phyloP scores from a whole-genome alignment of 495 filamentous ascomycete species.

The Clohesyomyces aquaticus region DNA sequence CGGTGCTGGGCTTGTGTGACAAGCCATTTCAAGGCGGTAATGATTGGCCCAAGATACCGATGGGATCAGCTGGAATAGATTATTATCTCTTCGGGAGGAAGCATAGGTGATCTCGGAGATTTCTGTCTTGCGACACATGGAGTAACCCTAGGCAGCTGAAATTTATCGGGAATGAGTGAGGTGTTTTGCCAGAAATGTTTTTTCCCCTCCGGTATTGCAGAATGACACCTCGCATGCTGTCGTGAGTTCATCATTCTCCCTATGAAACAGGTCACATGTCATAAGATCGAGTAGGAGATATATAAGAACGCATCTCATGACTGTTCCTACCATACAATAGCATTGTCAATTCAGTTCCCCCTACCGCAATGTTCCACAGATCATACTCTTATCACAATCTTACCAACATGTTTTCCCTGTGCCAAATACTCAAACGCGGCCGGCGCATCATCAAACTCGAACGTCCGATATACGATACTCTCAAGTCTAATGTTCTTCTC shows the following conservation, averaged over 20 bases:
- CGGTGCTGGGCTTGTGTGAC: background rate
- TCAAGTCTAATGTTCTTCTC: conserved; percentile 40
- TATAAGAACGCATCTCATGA: too few relatives aligned
- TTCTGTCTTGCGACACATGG: background rate
- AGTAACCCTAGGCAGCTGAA: background rate
- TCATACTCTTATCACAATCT: conserved; percentile 44
- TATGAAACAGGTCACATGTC: too few relatives aligned
- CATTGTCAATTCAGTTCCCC: too few relatives aligned
- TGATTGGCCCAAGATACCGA: background rate
- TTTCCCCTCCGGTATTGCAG: too few relatives aligned
- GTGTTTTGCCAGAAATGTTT: too few relatives aligned
- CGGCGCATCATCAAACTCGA: conserved; percentile 42
- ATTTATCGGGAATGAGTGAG: too few relatives aligned
- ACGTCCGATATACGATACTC: conserved; percentile 37
- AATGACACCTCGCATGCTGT: too few relatives aligned
- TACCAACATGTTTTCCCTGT: conserved; percentile 44
- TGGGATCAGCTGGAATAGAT: background rate
- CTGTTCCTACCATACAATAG: too few relatives aligned
- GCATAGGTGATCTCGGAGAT: background rate
- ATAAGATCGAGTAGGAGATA: too few relatives aligned
- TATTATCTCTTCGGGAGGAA: background rate
- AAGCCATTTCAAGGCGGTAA: background rate
- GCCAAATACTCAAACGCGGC: conserved; percentile 44
- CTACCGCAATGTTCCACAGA: too few relatives aligned
- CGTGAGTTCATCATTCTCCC: too few relatives aligned